Evolutionary conservation across 805 yeast species (phyloP).

Genomic region (Zygoascus ofunaensis): DNA sequence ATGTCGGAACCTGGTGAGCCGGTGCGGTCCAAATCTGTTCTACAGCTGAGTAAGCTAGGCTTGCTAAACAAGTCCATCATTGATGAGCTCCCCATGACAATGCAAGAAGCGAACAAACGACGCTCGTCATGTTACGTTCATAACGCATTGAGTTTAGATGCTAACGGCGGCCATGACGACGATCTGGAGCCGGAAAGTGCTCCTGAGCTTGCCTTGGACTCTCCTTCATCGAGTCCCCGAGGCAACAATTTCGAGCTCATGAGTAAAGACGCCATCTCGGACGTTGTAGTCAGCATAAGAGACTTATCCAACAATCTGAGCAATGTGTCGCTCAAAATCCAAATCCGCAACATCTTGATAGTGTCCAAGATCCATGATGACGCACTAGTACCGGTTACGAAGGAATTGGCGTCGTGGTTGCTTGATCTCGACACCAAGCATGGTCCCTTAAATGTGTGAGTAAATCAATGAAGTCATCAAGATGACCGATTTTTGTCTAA

Average conservation of each 20-base stretch:
- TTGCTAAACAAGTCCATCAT: not conserved
- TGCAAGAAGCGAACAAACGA: not conserved
- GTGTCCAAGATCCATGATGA: constrained; percentile 21
- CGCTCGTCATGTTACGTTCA: constrained; percentile 17
- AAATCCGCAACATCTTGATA: constrained; percentile 19
- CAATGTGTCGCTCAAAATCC: constrained; percentile 19
- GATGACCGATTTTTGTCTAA: constrained; percentile 8
- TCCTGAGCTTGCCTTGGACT: constrained; percentile 1
- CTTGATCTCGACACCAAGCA: constrained; percentile 19
- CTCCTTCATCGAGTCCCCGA: not conserved
- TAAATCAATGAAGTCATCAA: constrained; percentile 27
- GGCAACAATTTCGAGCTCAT: constrained; percentile 8
- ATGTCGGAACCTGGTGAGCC: not conserved
- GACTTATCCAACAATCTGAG: constrained; percentile 25
- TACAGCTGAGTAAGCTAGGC: not conserved
- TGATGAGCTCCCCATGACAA: not conserved
- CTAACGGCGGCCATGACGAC: not conserved
- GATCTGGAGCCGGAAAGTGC: constrained; percentile 3
- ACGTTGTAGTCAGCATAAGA: constrained; percentile 25
- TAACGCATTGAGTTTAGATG: constrained; percentile 13
- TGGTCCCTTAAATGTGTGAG: constrained; percentile 45
- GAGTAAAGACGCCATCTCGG: constrained; percentile 22
- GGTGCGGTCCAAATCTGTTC: not conserved
- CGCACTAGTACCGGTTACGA: constrained; percentile 15
- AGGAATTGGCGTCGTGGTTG: constrained; percentile 20